Evolutionary conservation across 2,329 filamentous ascomycete species (phyloP), one percentile per base, ranked within the genome.

Genomic region (Whalleya microplaca): DNA sequence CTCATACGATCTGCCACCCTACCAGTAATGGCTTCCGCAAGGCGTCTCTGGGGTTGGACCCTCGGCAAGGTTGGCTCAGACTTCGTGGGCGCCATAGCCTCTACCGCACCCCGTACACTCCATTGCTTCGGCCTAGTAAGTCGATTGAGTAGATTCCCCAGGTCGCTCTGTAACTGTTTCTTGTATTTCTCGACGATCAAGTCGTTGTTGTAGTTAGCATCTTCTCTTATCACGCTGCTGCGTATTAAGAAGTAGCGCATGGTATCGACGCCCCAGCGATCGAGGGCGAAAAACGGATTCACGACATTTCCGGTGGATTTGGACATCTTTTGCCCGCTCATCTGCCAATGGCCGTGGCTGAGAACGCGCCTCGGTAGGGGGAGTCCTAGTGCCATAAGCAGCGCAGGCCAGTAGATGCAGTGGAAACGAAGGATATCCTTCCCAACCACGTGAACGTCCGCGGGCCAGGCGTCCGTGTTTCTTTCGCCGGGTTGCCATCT

Each of bases 401-500:
- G 89, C 2, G 95, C 95, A 0, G 95, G 95, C 95, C 96, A 99
- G 79, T 99, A 99, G 46, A 99, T 88, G 73, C 91, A 94, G 72
- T 99, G 96, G 74, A 99, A 99, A 18, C 92, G 89, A 55, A 96
- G 80, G 63, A 99, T 99, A 72, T 99, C 95, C 75, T 99, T 99
- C 47, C 95, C 95, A 53, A 99, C 88, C 21, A 99, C 86, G 45
- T 99, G 95, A 18, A 95, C 82, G 72, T 99, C 88, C 8, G 92
- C 91, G 3, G 95, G 95, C 94, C 95, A 99, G 21, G 90, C 86
- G 48, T 83, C 82, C 19, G 76, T 77, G 14, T 79, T 72, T 57
- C 89, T 85, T 3, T 81, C 76, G 1, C 86, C 86, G 0, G 90
- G 87, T 0, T 85, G 75, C 85, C 89, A 92, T 32, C 75, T 75